Percentiles rank a stretch among this genome's conserved stretches.
Evolutionary conservation across 176 grass and related monocot genomes (phyloP).

Genomic region (Secale cereale): DNA sequence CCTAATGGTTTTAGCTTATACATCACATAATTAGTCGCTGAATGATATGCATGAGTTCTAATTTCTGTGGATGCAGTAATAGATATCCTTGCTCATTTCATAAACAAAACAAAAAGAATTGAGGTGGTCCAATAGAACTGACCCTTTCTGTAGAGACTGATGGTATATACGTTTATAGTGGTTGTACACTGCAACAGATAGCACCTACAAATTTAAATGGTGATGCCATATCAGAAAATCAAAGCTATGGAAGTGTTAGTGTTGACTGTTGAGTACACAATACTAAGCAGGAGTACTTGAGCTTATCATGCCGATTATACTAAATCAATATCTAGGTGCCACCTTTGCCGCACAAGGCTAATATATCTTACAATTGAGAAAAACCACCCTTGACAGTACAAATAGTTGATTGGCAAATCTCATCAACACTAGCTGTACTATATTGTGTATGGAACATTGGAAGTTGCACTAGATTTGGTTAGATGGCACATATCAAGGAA

Average conservation of each 20-base stretch:
- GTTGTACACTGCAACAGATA: constrained; percentile 97
- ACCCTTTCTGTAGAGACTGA: constrained; percentile 82
- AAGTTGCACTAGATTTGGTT: background rate
- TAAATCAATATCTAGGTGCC: background rate
- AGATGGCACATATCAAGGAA: background rate
- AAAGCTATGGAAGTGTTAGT: background rate
- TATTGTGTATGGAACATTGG: background rate
- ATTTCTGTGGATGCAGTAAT: constrained; percentile 11
- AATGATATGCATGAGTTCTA: constrained; percentile 16
- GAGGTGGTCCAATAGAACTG: constrained; percentile 21
- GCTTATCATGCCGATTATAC: background rate
- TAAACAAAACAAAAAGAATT: constrained; percentile 3
- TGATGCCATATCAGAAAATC: constrained; percentile 13
- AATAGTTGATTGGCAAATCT: background rate
- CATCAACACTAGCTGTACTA: background rate
- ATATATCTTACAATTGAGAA: background rate
- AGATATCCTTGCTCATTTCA: background rate
- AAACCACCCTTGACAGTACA: background rate
- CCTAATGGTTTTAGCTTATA: constrained; percentile 71
- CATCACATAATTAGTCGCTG: constrained; percentile 60
- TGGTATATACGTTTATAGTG: constrained; percentile 98
- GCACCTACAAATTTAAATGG: constrained; percentile 61
- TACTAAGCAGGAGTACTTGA: constrained; percentile 8
- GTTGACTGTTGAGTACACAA: constrained; percentile 12
- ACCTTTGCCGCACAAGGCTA: background rate